Evolutionary conservation across 169 alveolate genomes (phyloP).

Genomic region (Eimeria sp.): DNA sequence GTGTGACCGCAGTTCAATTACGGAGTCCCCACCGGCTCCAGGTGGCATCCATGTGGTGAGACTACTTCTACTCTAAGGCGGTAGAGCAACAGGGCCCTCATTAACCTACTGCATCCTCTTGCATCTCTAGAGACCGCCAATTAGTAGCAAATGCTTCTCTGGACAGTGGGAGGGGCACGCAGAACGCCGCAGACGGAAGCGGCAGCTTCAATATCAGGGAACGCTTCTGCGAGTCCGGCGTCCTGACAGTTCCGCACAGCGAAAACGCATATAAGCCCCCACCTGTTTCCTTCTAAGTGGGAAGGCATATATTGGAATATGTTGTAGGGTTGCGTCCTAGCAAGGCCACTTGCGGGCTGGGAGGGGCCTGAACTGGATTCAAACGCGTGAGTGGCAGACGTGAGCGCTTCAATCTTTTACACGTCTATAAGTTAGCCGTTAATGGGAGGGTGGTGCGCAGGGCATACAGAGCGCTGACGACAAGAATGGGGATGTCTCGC

Average conservation of each 20-base stretch:
- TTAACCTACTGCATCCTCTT: constrained; percentile 59
- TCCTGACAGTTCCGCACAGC: constrained; percentile 2
- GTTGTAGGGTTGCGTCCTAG: neutral
- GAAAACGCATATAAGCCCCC: neutral
- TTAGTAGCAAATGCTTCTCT: constrained; percentile 21
- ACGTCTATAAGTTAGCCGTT: neutral
- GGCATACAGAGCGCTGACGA: constrained; percentile 19
- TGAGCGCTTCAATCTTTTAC: neutral
- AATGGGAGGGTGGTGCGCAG: neutral
- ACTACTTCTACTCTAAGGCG: neutral
- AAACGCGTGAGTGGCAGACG: neutral
- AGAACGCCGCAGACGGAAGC: constrained; percentile 59
- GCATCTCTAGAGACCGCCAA: constrained; percentile 68
- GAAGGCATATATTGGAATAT: neutral
- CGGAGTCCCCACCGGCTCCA: neutral
- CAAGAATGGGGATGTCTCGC: constrained; percentile 48
- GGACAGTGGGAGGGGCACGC: constrained; percentile 20
- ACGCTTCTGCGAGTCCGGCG: constrained; percentile 39
- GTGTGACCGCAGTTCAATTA: neutral
- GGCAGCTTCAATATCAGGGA: constrained; percentile 46
- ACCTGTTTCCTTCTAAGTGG: neutral
- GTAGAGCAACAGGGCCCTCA: neutral
- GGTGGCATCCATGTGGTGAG: neutral
- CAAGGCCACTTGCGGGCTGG: neutral
- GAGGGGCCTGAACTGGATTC: neutral